A percentile compares a stretch with the other conserved stretches of the same genome.
Evolutionary conservation across 2,329 filamentous ascomycete genomes (phyloP).

Genomic region (Aspergillus sp.): DNA sequence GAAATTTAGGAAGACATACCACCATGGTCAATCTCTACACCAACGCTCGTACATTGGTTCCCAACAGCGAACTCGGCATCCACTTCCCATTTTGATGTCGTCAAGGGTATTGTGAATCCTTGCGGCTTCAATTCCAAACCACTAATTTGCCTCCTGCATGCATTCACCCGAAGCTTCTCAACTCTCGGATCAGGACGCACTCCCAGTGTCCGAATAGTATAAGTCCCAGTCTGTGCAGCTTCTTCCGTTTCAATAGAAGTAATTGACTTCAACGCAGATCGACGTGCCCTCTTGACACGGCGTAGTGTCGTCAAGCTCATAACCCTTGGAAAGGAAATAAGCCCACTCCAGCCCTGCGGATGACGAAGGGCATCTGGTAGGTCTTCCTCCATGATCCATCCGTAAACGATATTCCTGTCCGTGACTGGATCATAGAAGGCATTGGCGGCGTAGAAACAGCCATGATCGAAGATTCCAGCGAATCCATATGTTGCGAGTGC

Average conservation of each 20-base stretch:
- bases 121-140: conserved; percentile 1
- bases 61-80: conserved; percentile 20
- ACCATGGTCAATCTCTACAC: conserved; percentile 23
- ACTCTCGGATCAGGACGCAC: conserved; percentile 25
- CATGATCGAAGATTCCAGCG: conserved; percentile 44
- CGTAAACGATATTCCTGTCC: conserved; percentile 38
- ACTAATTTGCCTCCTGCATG: conserved; percentile 5
- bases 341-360: conserved; percentile 45
- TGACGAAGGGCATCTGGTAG: conserved; percentile 38
- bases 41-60: conserved; percentile 19
- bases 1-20: conserved; percentile 5
- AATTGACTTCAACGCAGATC: conserved; percentile 33
- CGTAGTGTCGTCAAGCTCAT: conserved; percentile 35
- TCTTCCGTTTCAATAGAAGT: conserved; percentile 34
- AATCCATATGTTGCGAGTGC: conserved; percentile 31
- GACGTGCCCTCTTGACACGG: conserved; percentile 32
- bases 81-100: conserved; percentile 20
- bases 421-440: conserved; percentile 43
- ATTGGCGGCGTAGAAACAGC: conserved; percentile 45
- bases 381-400: conserved; percentile 49
- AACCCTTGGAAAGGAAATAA: conserved; percentile 42
- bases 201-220: conserved; percentile 40
- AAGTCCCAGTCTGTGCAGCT: conserved; percentile 19
- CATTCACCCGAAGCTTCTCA: conserved; percentile 21
- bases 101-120: conserved; percentile 3